These are phyloP conservation scores for Oidiodendron maius DNA, from an alignment of 495 filamentous ascomycete species.

Conservation along the genomic window DNA sequence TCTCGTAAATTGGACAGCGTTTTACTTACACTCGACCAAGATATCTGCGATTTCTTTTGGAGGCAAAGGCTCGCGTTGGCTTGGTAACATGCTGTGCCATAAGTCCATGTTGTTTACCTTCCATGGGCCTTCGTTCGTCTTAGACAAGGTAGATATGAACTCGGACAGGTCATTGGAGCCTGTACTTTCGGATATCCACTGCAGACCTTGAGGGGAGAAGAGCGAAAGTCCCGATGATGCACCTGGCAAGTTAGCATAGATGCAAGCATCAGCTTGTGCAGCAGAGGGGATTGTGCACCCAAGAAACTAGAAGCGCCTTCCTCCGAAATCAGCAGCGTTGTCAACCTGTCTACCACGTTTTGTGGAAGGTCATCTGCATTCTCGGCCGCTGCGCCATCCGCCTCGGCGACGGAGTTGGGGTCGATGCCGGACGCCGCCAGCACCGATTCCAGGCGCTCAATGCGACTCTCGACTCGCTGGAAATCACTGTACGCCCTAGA, in stretches of 20 bases:
- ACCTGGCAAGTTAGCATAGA: constrained; percentile 5
- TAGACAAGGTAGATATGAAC: constrained; percentile 1
- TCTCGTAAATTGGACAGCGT: constrained; percentile 2
- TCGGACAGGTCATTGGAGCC: constrained; percentile 1
- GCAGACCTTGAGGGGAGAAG: constrained; percentile 14
- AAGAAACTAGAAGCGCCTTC: constrained; percentile 8
- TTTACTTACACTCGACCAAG: constrained; percentile 4
- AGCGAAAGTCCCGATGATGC: constrained; percentile 14
- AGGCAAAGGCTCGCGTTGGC: constrained; percentile 8
- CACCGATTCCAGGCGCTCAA: constrained; percentile 13
- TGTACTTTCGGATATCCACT: constrained; percentile 13
- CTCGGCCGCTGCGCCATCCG: too few relatives aligned
- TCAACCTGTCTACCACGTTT: constrained; percentile 7
- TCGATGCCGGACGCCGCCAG: too few relatives aligned
- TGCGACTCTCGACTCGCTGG: constrained; percentile 11
- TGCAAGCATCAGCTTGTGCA: background rate
- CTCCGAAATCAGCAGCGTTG: constrained; percentile 6
- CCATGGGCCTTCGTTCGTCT: background rate
- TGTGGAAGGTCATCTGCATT: background rate
- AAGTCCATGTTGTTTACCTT: background rate
- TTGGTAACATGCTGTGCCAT: constrained; percentile 7
- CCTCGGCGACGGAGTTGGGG: too few relatives aligned
- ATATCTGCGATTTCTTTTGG: constrained; percentile 10
- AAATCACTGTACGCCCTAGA: too few relatives aligned
- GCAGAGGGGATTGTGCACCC: constrained; percentile 1